Base-by-base conservation (phyloP, 306 rosid species). In the Glycine latifolia region DNA sequence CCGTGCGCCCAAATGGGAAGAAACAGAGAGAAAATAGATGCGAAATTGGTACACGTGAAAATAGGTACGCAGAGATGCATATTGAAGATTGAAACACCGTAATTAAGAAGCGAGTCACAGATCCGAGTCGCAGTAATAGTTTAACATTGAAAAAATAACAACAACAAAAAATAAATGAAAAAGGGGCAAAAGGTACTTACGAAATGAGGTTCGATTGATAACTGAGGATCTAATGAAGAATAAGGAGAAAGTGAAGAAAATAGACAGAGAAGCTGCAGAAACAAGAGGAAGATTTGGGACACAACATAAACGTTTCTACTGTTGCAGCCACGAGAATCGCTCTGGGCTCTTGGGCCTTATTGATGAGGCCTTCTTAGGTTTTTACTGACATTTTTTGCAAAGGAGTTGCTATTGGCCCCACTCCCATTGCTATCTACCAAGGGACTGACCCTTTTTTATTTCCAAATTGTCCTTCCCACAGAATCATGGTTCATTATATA, bases 181-280 rank as follows among this genome's bases (percentile, higher is more conserved):
- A 7, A 37, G 11, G 8, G 15, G 3, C 63, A 69, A 44, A 43
- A 26, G 69, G 60, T 16, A 81, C 87, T 86, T 46, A 88, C 91
- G 66, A 78, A 86, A 46, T 20, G 80, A 71, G 65, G 88, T 31
- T 33, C 44, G 47, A 65, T 39, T 5, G 43, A 4, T 0, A 4
- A 39, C 44, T 39, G 7, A 39, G 44, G 44, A 39, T 39, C 83
- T 71, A 83, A 73, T 55, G 71, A 68, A 65, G 68, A 56, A 7
- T 31, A 17, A 44, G 70, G 10, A 13, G 47, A 9, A 67, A 10
- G 8, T 8, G 50, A 31, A 65, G 17, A 13, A 60, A 17, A 7
- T 7, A 41, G 43, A 60, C 39, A 46, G 49, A 69, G 49, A 59
- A 15, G 53, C 44, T 39, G 44, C 44, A 5, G 44, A 39, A 39